phyloP scores from a whole-genome alignment of 768 basidiomycete species.

The Pleurotus sapidus region DNA sequence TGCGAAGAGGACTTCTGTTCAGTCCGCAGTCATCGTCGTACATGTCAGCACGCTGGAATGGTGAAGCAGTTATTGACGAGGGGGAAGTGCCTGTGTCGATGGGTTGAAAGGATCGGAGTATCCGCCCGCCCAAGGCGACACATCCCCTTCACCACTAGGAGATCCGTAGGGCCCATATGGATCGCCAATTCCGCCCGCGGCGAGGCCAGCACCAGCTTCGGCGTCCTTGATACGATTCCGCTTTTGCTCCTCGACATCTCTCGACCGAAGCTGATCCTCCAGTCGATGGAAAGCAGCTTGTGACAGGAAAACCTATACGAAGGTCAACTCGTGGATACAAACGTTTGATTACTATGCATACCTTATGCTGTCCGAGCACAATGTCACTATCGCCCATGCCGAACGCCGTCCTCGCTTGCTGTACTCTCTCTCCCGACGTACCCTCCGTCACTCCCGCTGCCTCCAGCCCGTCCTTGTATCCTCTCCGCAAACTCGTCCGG shows the following conservation, averaged over 20 bases:
- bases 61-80: constrained; percentile 81
- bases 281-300: constrained; percentile 83
- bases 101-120: constrained; percentile 52
- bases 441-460: constrained; percentile 59
- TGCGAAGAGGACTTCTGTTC: constrained; percentile 70
- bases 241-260: constrained; percentile 85
- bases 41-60: constrained; percentile 72
- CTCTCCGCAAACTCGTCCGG: constrained; percentile 83
- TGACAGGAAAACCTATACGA: constrained; percentile 77
- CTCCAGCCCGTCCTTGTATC: constrained; percentile 72
- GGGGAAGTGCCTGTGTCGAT: constrained; percentile 78
- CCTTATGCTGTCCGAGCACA: constrained; percentile 83
- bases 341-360: constrained; percentile 22
- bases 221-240: constrained; percentile 75
- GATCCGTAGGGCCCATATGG: constrained; percentile 77
- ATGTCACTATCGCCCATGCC: constrained; percentile 67
- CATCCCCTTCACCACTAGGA: constrained; percentile 43
- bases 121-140: constrained; percentile 30
- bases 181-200: constrained; percentile 53
- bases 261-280: constrained; percentile 81
- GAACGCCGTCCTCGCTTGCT: constrained; percentile 54
- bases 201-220: constrained; percentile 68
- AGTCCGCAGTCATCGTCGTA: constrained; percentile 81
- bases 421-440: constrained; percentile 54
- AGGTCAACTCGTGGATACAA: background rate